Percentiles rank a stretch among this genome's conserved stretches.
phyloP scores from a whole-genome alignment of 768 basidiomycete species.

The Xerocomellus dryophilus region DNA sequence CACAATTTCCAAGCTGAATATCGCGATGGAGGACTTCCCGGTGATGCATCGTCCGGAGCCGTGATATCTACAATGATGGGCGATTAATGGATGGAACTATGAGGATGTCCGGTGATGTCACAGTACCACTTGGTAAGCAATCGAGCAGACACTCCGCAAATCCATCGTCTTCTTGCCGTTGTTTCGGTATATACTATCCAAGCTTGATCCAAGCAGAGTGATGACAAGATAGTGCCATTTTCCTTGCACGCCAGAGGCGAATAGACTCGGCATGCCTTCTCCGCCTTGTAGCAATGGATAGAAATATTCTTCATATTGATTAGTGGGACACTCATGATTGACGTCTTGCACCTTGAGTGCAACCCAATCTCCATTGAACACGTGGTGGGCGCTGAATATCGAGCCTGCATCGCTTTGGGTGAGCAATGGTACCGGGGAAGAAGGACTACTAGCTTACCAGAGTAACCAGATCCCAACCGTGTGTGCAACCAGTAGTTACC shows the following conservation, averaged over 20 bases:
- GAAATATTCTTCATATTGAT: conserved; percentile 63
- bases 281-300: conserved; percentile 73
- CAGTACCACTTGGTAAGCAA: conserved; percentile 75
- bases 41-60: conserved; percentile 74
- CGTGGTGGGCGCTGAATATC: conserved; percentile 60
- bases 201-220: conserved; percentile 66
- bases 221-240: conserved; percentile 75
- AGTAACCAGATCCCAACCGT: conserved; percentile 68
- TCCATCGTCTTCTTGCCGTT: conserved; percentile 60
- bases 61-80: conserved; percentile 49
- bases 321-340: conserved; percentile 74
- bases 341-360: conserved; percentile 72
- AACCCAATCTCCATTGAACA: conserved; percentile 56
- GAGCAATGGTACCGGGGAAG: not conserved
- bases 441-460: conserved; percentile 43
- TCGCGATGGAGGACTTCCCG: conserved; percentile 74
- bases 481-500: conserved; percentile 62
- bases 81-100: conserved; percentile 7
- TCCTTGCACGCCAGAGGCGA: conserved; percentile 54
- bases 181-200: conserved; percentile 59
- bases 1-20: conserved; percentile 77
- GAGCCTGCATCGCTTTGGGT: conserved; percentile 47
- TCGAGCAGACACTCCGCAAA: conserved; percentile 66
- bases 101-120: not conserved
- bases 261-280: conserved; percentile 71